These are phyloP conservation scores for Strobilomyces echinocephalus DNA, from an alignment of 768 basidiomycete species.

Conservation along the genomic window DNA sequence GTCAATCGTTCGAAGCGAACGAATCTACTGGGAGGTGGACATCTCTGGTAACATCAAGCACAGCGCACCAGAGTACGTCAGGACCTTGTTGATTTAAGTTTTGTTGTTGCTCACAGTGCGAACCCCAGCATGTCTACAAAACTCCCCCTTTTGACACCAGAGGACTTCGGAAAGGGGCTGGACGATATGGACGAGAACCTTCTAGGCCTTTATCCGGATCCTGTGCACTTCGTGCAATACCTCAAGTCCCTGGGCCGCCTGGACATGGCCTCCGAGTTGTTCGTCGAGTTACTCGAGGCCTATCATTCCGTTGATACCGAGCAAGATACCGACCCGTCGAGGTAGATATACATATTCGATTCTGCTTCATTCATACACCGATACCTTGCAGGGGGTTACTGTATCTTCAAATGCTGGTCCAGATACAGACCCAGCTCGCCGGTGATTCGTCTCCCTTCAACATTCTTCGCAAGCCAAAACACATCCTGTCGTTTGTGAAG, in stretches of 20 bases:
- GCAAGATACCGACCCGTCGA: slow-evolving; percentile 20
- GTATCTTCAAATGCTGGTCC: slow-evolving; percentile 74
- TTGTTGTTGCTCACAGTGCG: not conserved
- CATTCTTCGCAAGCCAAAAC: slow-evolving; percentile 57
- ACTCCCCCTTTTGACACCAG: slow-evolving; percentile 49
- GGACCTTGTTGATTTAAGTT: not conserved
- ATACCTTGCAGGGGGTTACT: slow-evolving; percentile 51
- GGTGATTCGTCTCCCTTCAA: slow-evolving; percentile 49
- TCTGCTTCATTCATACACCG: not conserved
- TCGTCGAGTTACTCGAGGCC: slow-evolving; percentile 66
- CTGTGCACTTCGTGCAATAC: slow-evolving; percentile 60
- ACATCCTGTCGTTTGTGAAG: slow-evolving; percentile 79
- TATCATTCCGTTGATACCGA: slow-evolving; percentile 42
- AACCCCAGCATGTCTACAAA: slow-evolving; percentile 21
- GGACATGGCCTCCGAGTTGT: slow-evolving; percentile 69
- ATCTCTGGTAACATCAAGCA: slow-evolving; percentile 47
- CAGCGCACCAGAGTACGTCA: slow-evolving; percentile 39
- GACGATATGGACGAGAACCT: slow-evolving; percentile 44
- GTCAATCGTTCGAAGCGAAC: slow-evolving; percentile 50
- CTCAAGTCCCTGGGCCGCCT: slow-evolving; percentile 60
- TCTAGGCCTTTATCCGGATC: slow-evolving; percentile 72
- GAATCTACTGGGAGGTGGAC: slow-evolving; percentile 52
- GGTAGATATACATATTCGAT: slow-evolving; percentile 20
- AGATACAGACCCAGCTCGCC: slow-evolving; percentile 70
- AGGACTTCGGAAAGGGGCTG: slow-evolving; percentile 38